Evolutionary conservation across 495 filamentous ascomycete species (phyloP).

Genomic region (Immersiella caudata): DNA sequence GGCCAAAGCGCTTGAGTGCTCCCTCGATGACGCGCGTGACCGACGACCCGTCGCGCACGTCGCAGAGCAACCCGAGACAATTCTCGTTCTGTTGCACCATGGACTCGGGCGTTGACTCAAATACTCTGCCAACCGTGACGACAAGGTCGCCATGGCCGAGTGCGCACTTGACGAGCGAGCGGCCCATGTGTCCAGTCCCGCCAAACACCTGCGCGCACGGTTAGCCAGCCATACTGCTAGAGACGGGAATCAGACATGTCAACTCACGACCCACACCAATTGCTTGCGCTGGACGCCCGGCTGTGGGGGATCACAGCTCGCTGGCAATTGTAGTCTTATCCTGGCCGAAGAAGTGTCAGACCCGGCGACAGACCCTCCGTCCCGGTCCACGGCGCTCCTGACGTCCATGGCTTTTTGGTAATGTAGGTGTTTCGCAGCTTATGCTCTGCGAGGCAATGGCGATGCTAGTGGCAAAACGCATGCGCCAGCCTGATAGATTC

Average conservation of each 20-base stretch:
- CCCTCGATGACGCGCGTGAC: conserved; percentile 70
- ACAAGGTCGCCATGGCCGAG: conserved; percentile 86
- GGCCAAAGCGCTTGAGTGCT: conserved; percentile 73
- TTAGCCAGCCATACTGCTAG: conserved; percentile 17
- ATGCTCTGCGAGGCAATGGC: conserved; percentile 7
- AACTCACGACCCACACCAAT: conserved; percentile 78
- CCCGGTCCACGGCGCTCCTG: conserved; percentile 24
- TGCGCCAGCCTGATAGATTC: conserved; percentile 23
- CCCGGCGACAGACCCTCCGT: conserved; percentile 30
- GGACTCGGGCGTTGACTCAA: conserved; percentile 71
- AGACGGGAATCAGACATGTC: conserved; percentile 3
- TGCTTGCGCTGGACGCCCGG: conserved; percentile 70
- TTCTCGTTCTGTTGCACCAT: conserved; percentile 71
- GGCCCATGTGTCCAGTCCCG: conserved; percentile 93
- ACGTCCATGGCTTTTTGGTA: conserved; percentile 29
- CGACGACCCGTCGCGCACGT: conserved; percentile 81
- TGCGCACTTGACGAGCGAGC: conserved; percentile 79
- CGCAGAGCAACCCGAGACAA: conserved; percentile 81
- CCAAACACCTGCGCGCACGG: conserved; percentile 68
- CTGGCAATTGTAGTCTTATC: conserved; percentile 60
- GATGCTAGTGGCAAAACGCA: conserved; percentile 28
- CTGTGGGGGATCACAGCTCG: conserved; percentile 79
- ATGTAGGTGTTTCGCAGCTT: not conserved
- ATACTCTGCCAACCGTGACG: conserved; percentile 81
- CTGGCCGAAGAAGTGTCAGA: conserved; percentile 29